phyloP scores from a whole-genome alignment of 2,329 filamentous ascomycete species.

The Clonostachys sp. region DNA sequence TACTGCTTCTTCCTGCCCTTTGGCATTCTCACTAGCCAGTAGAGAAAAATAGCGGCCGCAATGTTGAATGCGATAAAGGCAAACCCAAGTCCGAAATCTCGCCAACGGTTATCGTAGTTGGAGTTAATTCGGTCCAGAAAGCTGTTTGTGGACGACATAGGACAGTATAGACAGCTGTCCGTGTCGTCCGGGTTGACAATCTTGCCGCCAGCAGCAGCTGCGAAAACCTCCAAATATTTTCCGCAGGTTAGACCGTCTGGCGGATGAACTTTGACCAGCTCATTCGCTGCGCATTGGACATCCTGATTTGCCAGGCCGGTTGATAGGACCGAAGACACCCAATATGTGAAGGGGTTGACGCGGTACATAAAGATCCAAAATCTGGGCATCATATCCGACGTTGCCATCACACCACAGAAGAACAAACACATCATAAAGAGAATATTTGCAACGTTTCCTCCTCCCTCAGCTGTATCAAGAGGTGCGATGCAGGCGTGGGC shows the following conservation, averaged over 20 bases:
- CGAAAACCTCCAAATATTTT: constrained; percentile 38
- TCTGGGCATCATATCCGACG: constrained; percentile 55
- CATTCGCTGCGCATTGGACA: constrained; percentile 59
- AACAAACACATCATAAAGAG: constrained; percentile 53
- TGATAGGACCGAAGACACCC: constrained; percentile 62
- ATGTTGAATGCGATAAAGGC: constrained; percentile 50
- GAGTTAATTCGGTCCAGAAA: constrained; percentile 34
- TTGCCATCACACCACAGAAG: constrained; percentile 57
- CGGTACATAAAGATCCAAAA: constrained; percentile 81
- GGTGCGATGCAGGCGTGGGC: constrained; percentile 69
- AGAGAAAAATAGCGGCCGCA: constrained; percentile 40
- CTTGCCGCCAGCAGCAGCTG: constrained; percentile 43
- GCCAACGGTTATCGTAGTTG: constrained; percentile 47
- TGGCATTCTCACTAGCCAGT: constrained; percentile 39
- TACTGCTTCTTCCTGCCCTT: constrained; percentile 16
- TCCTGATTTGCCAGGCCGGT: constrained; percentile 56
- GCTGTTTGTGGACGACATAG: constrained; percentile 29
- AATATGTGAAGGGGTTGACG: constrained; percentile 70
- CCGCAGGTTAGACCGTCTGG: constrained; percentile 45
- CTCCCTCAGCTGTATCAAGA: constrained; percentile 64
- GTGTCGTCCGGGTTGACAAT: constrained; percentile 48
- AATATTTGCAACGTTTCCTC: constrained; percentile 58
- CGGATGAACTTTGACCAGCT: constrained; percentile 56
- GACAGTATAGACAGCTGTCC: constrained; percentile 39
- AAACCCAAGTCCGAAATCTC: constrained; percentile 53